phyloP scores from a whole-genome alignment of 2,329 filamentous ascomycete genomes.

The Elsinoe perseae region DNA sequence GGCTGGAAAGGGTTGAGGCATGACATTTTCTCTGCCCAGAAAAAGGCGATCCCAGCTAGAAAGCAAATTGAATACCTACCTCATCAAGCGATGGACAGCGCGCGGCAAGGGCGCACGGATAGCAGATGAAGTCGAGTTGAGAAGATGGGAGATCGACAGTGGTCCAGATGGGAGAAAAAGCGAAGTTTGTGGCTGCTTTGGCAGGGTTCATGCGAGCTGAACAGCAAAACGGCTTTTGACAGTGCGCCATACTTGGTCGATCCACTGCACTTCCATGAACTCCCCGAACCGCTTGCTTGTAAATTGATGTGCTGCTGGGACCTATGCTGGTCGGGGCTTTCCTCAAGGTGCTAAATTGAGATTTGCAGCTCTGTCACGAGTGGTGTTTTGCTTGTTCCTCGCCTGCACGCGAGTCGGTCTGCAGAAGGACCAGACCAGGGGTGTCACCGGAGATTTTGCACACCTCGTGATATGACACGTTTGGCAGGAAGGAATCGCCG shows the following conservation, averaged over 20 bases:
- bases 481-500: neutral
- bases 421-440: neutral
- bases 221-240: constrained; percentile 5
- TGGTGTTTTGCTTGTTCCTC: constrained; percentile 1
- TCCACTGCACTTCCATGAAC: constrained; percentile 11
- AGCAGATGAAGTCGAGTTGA: constrained; percentile 1
- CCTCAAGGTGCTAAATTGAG: constrained; percentile 2
- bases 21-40: neutral
- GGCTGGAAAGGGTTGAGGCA: neutral
- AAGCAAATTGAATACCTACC: neutral
- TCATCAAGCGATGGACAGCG: constrained; percentile 5
- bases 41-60: neutral
- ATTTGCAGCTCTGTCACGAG: neutral
- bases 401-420: neutral
- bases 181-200: constrained; percentile 2
- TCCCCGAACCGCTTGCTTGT: constrained; percentile 3
- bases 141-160: neutral
- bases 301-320: neutral
- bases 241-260: constrained; percentile 1
- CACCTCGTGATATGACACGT: constrained; percentile 1
- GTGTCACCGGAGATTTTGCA: neutral
- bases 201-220: constrained; percentile 15
- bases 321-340: neutral
- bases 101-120: neutral
- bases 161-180: neutral